Evolutionary conservation across 2,329 filamentous ascomycete species (phyloP).

Genomic region (Apiospora aurea): DNA sequence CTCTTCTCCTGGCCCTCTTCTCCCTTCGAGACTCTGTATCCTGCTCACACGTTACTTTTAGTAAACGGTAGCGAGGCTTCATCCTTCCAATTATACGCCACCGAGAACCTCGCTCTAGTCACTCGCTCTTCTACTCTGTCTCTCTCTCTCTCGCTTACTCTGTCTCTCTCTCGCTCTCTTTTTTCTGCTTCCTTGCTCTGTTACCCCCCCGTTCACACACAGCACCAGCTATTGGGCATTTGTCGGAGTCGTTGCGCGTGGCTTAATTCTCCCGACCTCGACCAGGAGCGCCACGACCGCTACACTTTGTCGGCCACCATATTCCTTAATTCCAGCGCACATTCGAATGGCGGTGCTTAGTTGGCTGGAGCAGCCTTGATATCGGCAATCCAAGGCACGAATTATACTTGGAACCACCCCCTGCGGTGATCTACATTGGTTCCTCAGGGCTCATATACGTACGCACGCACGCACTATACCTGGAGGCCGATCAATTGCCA

Average conservation of each 20-base stretch:
- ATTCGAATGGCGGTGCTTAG: constrained; percentile 21
- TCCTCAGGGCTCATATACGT: constrained; percentile 5
- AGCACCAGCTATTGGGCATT: neutral
- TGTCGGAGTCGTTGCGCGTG: constrained; percentile 1
- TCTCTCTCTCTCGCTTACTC: no score
- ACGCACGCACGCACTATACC: constrained; percentile 11
- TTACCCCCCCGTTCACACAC: neutral
- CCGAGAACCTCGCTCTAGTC: neutral
- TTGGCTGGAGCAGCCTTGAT: constrained; percentile 14
- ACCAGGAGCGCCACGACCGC: constrained; percentile 7
- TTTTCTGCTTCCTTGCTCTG: neutral
- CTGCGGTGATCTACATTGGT: constrained; percentile 11
- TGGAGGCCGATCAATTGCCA: constrained; percentile 4
- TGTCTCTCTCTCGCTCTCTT: neutral
- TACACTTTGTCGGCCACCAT: neutral
- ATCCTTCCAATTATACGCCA: neutral
- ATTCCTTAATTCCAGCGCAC: constrained; percentile 5
- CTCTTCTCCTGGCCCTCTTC: constrained; percentile 9
- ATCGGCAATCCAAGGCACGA: neutral
- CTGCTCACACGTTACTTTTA: neutral
- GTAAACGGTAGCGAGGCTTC: neutral
- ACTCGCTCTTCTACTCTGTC: neutral
- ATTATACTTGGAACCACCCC: constrained; percentile 1
- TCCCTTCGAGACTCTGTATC: neutral
- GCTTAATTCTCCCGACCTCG: constrained; percentile 1